Base-by-base conservation (phyloP, 2,329 filamentous ascomycete species). In the Paradendryphiella salina region DNA sequence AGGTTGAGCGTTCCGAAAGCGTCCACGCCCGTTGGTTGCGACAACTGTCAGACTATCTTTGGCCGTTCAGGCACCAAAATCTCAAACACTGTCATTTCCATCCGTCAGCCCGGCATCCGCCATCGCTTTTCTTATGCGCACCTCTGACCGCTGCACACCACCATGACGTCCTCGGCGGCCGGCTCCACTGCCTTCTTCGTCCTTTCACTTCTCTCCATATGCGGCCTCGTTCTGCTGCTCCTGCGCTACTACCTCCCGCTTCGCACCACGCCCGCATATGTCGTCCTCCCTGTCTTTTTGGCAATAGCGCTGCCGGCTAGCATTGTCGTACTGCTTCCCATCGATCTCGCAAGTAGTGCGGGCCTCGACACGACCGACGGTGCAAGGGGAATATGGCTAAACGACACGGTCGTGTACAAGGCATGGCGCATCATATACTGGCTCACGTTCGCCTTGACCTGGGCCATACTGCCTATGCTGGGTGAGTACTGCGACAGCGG, bases 351-450 rank as follows among this genome's bases (percentile, higher is more conserved):
- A 1, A 96, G 92, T 5, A 93, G 84, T 68, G 87, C 89, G 17
- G 82, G 85, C 39, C 85, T 85, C 42, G 85, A 88, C 29, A 52
- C 50, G 53, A 87, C 88, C 73, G 85, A 83, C 53, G 81, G 83
- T 13, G 81, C 84, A 13, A 83, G 87, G 61, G 94, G 92, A 28
- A 89, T 99, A 67, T 96, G 92, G 90, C 82, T 99, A 28, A 88
- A 89, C 4, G 80, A 88, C 59, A 79, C 85, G 41, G 82, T 92
- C 21, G 79, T 96, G 40, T 79, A 95, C 66, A 90, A 96, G 18
- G 87, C 88, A 50, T 99, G 94, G 94, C 84, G 93, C 69, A 93
- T 99, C 59, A 87, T 88, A 15, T 99, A 99, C 76, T 99, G 94
- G 94, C 80, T 99, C 47, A 97, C 93, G 0, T 99, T 99, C 75